Percentiles rank a stretch among this genome's conserved stretches.
These are phyloP conservation scores for Chloris gayana DNA, from an alignment of 176 grass and related monocot species.

Conservation along the genomic window DNA sequence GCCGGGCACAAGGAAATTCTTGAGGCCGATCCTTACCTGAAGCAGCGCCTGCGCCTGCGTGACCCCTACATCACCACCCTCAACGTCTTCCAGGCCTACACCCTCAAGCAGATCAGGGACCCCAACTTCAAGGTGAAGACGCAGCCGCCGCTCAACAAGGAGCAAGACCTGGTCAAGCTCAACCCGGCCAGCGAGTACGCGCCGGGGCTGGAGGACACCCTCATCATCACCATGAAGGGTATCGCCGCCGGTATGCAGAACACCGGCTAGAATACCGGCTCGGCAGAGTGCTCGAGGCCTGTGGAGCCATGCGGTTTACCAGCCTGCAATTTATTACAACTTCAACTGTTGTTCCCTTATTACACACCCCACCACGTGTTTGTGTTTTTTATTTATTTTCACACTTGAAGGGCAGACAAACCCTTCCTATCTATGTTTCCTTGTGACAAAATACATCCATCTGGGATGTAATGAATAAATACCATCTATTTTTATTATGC, in stretches of 20 bases:
- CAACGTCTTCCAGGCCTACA: slow-evolving; percentile 74
- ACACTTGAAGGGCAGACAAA: neutral
- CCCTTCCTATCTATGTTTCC: neutral
- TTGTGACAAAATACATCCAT: neutral
- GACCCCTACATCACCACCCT: slow-evolving; percentile 67
- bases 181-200: slow-evolving; percentile 65
- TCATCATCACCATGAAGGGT: slow-evolving; percentile 91
- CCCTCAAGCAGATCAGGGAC: slow-evolving; percentile 65
- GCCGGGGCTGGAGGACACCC: slow-evolving; percentile 69
- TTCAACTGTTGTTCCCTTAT: neutral
- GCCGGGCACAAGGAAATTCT: slow-evolving; percentile 62
- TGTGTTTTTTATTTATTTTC: neutral
- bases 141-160: slow-evolving; percentile 45
- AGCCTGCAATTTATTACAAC: neutral
- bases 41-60: slow-evolving; percentile 56
- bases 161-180: slow-evolving; percentile 56
- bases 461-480: neutral
- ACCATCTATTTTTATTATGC: neutral
- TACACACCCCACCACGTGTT: neutral
- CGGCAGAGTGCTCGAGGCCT: neutral
- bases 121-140: slow-evolving; percentile 33
- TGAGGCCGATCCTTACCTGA: slow-evolving; percentile 56
- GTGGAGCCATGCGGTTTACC: neutral
- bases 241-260: slow-evolving; percentile 91
- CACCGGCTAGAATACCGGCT: slow-evolving; percentile 52